Percentiles rank a stretch among this genome's conserved stretches.
phyloP scores from a whole-genome alignment of 2,329 filamentous ascomycete species.

The Coniella lustricola region DNA sequence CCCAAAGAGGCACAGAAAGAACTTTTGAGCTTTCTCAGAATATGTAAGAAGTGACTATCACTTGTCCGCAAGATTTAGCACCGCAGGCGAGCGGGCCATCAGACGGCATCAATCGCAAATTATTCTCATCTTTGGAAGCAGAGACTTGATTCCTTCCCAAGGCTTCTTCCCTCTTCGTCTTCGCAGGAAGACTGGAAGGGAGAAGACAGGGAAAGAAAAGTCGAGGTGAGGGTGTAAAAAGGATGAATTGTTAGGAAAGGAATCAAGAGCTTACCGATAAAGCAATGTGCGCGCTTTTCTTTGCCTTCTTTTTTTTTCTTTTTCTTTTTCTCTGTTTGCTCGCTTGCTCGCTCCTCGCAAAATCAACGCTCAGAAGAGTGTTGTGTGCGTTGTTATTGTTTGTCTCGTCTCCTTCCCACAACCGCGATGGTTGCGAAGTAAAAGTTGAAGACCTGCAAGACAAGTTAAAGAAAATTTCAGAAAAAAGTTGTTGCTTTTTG shows the following conservation, averaged over 20 bases:
- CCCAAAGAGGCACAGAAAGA: neutral
- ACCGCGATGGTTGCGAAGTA: too few relatives aligned
- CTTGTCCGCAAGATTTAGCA: slow-evolving; percentile 65
- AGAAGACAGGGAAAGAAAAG: neutral
- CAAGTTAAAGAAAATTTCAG: neutral
- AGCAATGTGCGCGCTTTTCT: neutral
- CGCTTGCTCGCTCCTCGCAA: too few relatives aligned
- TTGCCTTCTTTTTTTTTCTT: neutral
- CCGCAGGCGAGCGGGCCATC: slow-evolving; percentile 89
- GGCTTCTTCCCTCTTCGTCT: neutral
- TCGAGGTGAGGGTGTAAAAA: too few relatives aligned
- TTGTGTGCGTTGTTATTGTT: neutral
- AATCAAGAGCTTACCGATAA: neutral
- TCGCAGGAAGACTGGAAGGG: neutral
- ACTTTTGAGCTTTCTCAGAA: slow-evolving; percentile 70
- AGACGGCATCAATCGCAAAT: slow-evolving; percentile 95
- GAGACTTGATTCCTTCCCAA: too few relatives aligned
- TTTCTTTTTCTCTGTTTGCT: too few relatives aligned
- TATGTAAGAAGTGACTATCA: slow-evolving; percentile 99
- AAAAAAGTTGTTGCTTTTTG: slow-evolving; percentile 5
- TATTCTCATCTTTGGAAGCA: slow-evolving; percentile 72
- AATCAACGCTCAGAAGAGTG: neutral
- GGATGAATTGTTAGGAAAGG: neutral
- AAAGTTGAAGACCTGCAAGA: neutral
- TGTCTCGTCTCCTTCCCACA: too few relatives aligned